These are phyloP conservation scores for Penicillium ochrochloron DNA, from an alignment of 495 filamentous ascomycete species.

Conservation along the genomic window DNA sequence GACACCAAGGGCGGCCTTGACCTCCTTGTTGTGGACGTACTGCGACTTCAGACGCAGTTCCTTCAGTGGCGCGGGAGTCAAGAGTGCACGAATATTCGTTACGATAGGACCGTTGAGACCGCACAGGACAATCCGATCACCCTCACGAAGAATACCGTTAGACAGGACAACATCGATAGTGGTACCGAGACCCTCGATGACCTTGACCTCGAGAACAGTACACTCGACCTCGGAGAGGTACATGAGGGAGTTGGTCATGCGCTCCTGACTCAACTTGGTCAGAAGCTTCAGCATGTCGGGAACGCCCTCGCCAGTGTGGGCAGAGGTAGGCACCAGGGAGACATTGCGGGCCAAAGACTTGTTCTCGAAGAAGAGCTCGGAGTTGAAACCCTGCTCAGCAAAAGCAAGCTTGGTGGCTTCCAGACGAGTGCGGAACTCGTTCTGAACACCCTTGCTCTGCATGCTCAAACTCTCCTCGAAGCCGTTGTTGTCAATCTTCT, in stretches of 20 bases:
- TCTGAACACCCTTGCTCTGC: slow-evolving; percentile 93
- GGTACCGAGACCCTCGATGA: slow-evolving; percentile 97
- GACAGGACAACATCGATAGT: slow-evolving; percentile 98
- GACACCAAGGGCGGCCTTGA: slow-evolving; percentile 97
- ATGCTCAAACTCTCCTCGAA: slow-evolving; percentile 89
- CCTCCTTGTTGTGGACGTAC: slow-evolving; percentile 99
- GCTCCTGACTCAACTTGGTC: slow-evolving; percentile 88
- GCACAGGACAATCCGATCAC: slow-evolving; percentile 92
- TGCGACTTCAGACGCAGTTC: slow-evolving; percentile 91
- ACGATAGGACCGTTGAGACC: slow-evolving; percentile 92
- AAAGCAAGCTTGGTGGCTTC: slow-evolving; percentile 93
- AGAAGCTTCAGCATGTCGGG: slow-evolving; percentile 99
- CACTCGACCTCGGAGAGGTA: slow-evolving; percentile 97
- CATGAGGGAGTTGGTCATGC: slow-evolving; percentile 98
- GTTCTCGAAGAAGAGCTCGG: slow-evolving; percentile 96
- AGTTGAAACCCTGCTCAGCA: slow-evolving; percentile 96
- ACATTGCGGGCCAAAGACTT: slow-evolving; percentile 94
- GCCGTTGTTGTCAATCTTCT: slow-evolving; percentile 96
- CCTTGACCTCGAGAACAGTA: slow-evolving; percentile 98
- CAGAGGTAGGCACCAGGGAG: slow-evolving; percentile 94
- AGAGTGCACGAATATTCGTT: slow-evolving; percentile 94
- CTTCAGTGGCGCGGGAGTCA: slow-evolving; percentile 92
- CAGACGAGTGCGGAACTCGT: slow-evolving; percentile 90
- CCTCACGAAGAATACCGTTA: slow-evolving; percentile 94
- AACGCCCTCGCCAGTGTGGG: slow-evolving; percentile 97